Base-by-base conservation (phyloP, 257 asterid species). In the Solanum chilense region DNA sequence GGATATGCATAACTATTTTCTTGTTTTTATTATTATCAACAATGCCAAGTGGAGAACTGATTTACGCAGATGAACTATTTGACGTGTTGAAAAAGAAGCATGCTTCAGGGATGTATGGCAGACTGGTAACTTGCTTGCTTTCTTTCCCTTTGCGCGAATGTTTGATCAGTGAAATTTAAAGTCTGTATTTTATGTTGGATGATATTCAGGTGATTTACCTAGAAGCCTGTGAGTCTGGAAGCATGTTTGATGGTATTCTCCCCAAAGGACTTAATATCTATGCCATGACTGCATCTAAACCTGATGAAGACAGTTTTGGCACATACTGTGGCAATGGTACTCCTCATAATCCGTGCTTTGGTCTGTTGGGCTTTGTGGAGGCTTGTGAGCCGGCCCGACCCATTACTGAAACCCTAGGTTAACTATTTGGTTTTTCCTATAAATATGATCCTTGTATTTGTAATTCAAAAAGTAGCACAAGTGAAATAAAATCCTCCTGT, bases 141-240 rank as follows among this genome's bases (percentile, higher is more conserved):
- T 6, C 21, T 75, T 75, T 75, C 42, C 82, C 35, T 39, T 41
- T 8, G 83, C n/a, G 3, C n/a, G 11, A 56, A 7, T 3, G 10
- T n/a, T 76, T 44, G 13, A 15, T 25, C 39, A 5, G 82, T 41
- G 60, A 42, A 76, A 42, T 7, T 77, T 52, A 52, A 52, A 6
- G 23, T 80, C 9, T 27, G 37, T 44, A 9, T 9, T 23, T 41
- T 12, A 76, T 41, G 58, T 76, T 41, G 33, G 37, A 33, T 44
- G 35, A 23, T 76, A 35, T 69, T 60, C 62, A 97, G 98, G 98
- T 96, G 66, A 92, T 97, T 89, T 95, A 97, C 91, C 86, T 97
- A 18, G 99, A 97, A 91, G 96, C 99, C 86, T 97, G 99, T 78
- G 99, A 96, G 90, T 39, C 99, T 39, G 99, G 99, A 90, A 97